These are phyloP conservation scores for Bothriochloa decipiens DNA, from an alignment of 176 grass and related monocot genomes.

Conservation along the genomic window DNA sequence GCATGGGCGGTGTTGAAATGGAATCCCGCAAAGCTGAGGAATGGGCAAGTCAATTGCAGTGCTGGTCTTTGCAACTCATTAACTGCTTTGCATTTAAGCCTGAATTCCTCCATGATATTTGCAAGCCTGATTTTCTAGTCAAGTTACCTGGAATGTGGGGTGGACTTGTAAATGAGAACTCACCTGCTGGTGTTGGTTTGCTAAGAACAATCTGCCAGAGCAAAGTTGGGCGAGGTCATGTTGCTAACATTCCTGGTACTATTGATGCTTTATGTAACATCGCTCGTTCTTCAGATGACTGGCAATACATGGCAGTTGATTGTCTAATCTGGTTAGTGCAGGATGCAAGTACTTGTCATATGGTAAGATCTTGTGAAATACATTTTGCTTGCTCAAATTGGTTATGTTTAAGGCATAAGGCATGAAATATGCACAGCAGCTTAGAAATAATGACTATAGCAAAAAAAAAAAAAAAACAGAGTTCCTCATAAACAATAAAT, in stretches of 20 bases:
- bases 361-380: constrained; percentile 60
- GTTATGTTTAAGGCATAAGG: constrained; percentile 22
- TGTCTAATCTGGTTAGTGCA: constrained; percentile 95
- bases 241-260: constrained; percentile 73
- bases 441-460: constrained; percentile 24
- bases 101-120: constrained; percentile 93
- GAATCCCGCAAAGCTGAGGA: constrained; percentile 98
- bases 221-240: constrained; percentile 75
- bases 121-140: constrained; percentile 81
- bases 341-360: constrained; percentile 83
- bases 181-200: constrained; percentile 93
- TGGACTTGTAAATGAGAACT: constrained; percentile 97
- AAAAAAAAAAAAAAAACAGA: not conserved
- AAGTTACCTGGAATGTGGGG: constrained; percentile 99
- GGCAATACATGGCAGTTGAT: constrained; percentile 99
- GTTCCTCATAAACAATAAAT: constrained; percentile 23
- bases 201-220: constrained; percentile 94
- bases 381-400: not conserved
- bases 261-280: constrained; percentile 96
- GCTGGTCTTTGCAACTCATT: constrained; percentile 98
- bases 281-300: constrained; percentile 97
- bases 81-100: constrained; percentile 99
- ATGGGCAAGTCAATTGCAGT: constrained; percentile 98
- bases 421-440: constrained; percentile 6
- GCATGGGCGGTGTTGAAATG: constrained; percentile 98